phyloP scores from a whole-genome alignment of 192 early-diverging fungal genomes.

The Dispira simplex region DNA sequence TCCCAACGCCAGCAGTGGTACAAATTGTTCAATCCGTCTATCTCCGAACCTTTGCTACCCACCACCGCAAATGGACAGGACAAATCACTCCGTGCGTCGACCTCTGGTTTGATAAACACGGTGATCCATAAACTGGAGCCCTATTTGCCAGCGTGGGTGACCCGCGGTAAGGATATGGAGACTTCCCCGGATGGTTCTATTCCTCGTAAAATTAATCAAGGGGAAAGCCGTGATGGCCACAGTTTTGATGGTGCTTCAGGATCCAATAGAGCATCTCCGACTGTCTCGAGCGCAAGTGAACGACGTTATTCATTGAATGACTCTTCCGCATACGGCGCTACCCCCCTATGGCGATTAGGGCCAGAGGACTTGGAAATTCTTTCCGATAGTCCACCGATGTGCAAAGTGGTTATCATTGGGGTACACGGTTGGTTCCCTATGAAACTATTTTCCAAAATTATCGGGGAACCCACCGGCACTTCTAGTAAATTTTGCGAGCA shows the following conservation, averaged over 20 bases:
- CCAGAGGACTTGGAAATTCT: background rate
- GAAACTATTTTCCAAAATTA: conserved; percentile 33
- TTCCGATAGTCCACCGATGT: conserved; percentile 5
- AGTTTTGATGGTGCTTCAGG: background rate
- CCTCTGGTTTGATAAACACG: background rate
- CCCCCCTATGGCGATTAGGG: background rate
- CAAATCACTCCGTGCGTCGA: background rate
- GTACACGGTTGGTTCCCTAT: conserved; percentile 86
- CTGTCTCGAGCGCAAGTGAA: background rate
- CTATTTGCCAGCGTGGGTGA: background rate
- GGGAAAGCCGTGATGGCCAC: background rate
- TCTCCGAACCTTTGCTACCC: background rate
- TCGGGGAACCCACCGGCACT: conserved; percentile 86
- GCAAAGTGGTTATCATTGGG: conserved; percentile 61
- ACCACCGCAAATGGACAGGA: background rate
- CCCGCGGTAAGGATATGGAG: background rate
- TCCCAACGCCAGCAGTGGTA: conserved; percentile 4
- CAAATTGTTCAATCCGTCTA: background rate
- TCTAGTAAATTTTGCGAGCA: conserved; percentile 78
- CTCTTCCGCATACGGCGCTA: background rate
- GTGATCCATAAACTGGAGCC: conserved; percentile 5
- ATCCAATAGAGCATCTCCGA: background rate
- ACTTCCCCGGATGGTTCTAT: background rate
- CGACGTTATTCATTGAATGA: background rate
- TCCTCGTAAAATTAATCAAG: background rate